Evolutionary conservation across 2,329 filamentous ascomycete species (phyloP), one percentile per base, ranked within the genome.

Genomic region (Fusarium nematophilum): DNA sequence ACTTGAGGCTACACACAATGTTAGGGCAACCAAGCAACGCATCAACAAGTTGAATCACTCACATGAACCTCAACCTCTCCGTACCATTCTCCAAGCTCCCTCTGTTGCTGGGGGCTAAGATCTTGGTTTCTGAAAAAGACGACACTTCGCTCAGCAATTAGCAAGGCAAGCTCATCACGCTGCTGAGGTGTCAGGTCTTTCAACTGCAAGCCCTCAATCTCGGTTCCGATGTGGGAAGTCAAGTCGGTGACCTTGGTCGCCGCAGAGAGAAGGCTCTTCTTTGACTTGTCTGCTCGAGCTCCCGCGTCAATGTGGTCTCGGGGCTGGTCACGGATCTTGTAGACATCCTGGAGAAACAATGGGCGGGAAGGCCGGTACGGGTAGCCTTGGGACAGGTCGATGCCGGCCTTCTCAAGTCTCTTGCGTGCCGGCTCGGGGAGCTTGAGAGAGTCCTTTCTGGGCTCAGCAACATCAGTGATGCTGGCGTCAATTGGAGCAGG

Each of bases 11-110:
- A 34, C 4, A 29, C 23, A 10, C 1, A 2, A 1, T 3, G 18
- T 54, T 2, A 57, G 37, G 9, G 5, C 25, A 2, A 8, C 11
- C 4, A 18, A 3, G 11, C 15, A 15, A 21, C 21, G 17, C 8
- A 23, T 3, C 2, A 10, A 17, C 5, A 5, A 4, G 5, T 2
- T 5, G 4, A 10, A n/a, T 5, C 1, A 72, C 83, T 68, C 74
- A 89, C 87, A 67, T 91, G 89, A 10, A 91, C 75, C 65, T 91
- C 89, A 23, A 90, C 76, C 62, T 90, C 84, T 4, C 87, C 87
- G 57, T 79, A 90, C 70, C 83, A 81, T 59, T 88, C 82, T 1
- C 88, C 88, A 1, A 90, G 74, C n/a, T 79, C 79, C 47, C 83
- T 83, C 65, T 90, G 86, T 65, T 89, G 76, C 65, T 89, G 86